Conservation (phyloP, 768 basidiomycete species). For the Psilocybe subaeruginosa region DNA sequence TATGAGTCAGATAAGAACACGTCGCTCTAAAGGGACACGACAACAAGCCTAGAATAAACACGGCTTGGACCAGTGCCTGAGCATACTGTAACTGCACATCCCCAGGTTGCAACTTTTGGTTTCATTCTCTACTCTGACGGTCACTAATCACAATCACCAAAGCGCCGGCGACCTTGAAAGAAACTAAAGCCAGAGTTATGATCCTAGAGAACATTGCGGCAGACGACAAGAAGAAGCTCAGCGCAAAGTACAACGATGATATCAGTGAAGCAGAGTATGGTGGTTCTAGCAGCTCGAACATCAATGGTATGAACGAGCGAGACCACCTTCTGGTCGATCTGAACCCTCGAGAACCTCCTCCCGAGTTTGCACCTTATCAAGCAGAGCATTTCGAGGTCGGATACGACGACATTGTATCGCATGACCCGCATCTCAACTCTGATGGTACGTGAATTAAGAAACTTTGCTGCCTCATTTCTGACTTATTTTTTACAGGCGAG, state of each 20-base stretch:
- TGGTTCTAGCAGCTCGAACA: not conserved
- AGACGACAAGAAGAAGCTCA: slow-evolving; percentile 14
- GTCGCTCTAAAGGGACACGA: not conserved
- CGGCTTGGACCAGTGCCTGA: not conserved
- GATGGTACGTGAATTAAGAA: slow-evolving; percentile 53
- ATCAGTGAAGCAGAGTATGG: not conserved
- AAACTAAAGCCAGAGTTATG: not conserved
- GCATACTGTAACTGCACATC: not conserved
- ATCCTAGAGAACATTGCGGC: not conserved
- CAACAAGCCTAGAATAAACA: not conserved
- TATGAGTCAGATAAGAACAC: not conserved
- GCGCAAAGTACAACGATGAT: not conserved
- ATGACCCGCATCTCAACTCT: slow-evolving; percentile 69
- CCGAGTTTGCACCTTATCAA: slow-evolving; percentile 62
- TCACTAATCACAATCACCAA: not conserved
- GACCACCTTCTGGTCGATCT: slow-evolving; percentile 17
- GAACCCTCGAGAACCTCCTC: slow-evolving; percentile 40
- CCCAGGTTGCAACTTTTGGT: not conserved
- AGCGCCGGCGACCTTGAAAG: not conserved
- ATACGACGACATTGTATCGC: slow-evolving; percentile 62
- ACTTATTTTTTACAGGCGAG: slow-evolving; percentile 35
- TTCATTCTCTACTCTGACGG: not conserved
- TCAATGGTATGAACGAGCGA: not conserved
- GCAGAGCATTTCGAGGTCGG: slow-evolving; percentile 58
- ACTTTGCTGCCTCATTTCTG: slow-evolving; percentile 14